Evolutionary conservation across 495 filamentous ascomycete genomes (phyloP).

Genomic region (Talaromyces borbonicus): DNA sequence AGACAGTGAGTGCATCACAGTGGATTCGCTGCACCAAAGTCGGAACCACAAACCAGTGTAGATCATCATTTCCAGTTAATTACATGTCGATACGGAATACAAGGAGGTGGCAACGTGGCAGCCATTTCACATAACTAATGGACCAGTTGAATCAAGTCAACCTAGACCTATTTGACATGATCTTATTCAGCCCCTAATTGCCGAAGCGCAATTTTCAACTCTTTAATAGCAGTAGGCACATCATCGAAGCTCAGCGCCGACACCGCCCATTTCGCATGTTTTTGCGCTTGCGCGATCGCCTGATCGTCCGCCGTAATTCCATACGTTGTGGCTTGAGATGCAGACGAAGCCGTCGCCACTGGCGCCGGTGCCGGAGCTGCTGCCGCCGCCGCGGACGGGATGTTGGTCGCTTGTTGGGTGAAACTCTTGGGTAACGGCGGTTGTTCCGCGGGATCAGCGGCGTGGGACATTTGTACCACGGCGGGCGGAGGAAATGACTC

Average conservation of each 20-base stretch:
- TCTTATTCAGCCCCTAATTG: conserved; percentile 28
- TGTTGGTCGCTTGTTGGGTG: background rate
- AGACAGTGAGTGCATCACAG: no score
- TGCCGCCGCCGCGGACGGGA: no score
- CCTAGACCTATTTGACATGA: no score
- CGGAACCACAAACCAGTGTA: no score
- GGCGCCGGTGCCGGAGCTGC: conserved; percentile 10
- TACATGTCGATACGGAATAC: no score
- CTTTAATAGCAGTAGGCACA: conserved; percentile 79
- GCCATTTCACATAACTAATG: no score
- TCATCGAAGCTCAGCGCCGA: conserved; percentile 97
- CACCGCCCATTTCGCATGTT: conserved; percentile 95
- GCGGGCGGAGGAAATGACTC: conserved; percentile 40
- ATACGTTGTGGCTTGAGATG: conserved; percentile 9
- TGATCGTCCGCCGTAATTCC: conserved; percentile 51
- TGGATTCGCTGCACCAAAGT: no score
- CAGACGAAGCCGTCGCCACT: conserved; percentile 7
- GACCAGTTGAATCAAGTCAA: no score
- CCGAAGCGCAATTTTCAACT: conserved; percentile 63
- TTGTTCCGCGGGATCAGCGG: conserved; percentile 15
- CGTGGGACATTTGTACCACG: conserved; percentile 13
- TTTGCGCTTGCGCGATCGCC: conserved; percentile 70
- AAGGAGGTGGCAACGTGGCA: no score
- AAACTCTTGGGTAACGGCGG: background rate
- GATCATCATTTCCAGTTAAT: no score